Conservation (phyloP, 148 eudicot species). For the Beta vulgaris region DNA sequence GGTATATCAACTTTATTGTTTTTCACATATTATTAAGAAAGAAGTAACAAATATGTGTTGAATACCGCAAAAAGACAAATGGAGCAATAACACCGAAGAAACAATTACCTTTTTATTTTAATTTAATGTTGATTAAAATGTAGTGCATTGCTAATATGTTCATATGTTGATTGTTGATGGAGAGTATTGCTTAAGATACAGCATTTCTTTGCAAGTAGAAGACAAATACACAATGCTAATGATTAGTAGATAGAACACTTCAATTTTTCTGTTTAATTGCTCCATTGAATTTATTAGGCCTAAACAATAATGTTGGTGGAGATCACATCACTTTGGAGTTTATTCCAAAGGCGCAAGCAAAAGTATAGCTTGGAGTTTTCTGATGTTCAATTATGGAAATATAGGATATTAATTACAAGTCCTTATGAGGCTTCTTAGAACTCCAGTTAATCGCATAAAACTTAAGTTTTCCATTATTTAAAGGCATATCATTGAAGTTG, state of each 20-base stretch:
- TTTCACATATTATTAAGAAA: too few species aligned
- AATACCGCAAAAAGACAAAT: too few species aligned
- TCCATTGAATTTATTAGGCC: too few species aligned
- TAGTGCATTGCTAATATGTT: too few species aligned
- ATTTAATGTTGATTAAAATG: too few species aligned
- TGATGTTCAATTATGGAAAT: neutral
- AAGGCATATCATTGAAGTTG: neutral
- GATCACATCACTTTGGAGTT: neutral
- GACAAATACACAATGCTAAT: neutral
- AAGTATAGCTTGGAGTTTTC: neutral
- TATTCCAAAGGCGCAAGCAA: conserved; percentile 12
- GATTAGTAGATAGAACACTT: neutral
- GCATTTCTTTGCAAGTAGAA: too few species aligned
- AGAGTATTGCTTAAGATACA: too few species aligned
- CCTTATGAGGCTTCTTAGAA: neutral
- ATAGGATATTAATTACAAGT: neutral
- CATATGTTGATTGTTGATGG: too few species aligned
- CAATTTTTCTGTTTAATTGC: neutral
- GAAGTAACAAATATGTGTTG: too few species aligned
- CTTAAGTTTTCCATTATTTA: neutral
- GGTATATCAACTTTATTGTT: too few species aligned
- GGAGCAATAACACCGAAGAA: too few species aligned
- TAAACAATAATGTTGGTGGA: neutral
- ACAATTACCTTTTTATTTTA: too few species aligned
- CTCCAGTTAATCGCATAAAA: neutral